Percentiles rank a stretch among this genome's conserved stretches.
phyloP scores from a whole-genome alignment of 257 asterid genomes.

The Capsicum chinense region DNA sequence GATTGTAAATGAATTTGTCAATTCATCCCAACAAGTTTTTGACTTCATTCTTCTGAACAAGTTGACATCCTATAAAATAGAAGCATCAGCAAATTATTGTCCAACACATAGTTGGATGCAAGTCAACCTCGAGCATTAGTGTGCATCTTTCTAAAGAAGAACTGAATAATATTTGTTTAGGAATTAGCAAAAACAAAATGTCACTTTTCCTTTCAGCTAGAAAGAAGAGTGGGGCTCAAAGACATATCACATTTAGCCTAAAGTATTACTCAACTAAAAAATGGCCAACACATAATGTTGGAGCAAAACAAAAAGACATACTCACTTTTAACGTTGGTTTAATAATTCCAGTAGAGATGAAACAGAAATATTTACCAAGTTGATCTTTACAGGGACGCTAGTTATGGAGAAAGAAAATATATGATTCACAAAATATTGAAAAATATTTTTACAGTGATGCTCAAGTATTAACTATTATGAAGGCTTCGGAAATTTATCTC shows the following conservation, averaged over 20 bases:
- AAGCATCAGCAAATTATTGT: neutral
- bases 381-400: neutral
- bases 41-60: slow-evolving; percentile 4
- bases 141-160: neutral
- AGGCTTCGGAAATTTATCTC: neutral
- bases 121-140: neutral
- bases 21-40: neutral
- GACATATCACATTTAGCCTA: neutral
- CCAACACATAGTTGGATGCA: neutral
- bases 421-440: neutral
- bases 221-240: neutral
- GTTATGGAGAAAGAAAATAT: neutral
- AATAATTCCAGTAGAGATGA: neutral
- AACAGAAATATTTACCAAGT: neutral
- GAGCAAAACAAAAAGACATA: neutral
- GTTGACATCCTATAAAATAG: neutral
- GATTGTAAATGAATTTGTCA: neutral
- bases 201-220: neutral
- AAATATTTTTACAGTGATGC: too few relatives aligned
- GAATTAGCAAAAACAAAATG: neutral
- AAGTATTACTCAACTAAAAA: neutral
- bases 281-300: neutral
- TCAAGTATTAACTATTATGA: neutral
- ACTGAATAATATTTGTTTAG: too few relatives aligned
- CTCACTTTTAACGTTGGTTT: neutral